Evolutionary conservation across 257 asterid species (phyloP), one percentile per base, ranked within the genome.

Genomic region (Gentiana straminea): DNA sequence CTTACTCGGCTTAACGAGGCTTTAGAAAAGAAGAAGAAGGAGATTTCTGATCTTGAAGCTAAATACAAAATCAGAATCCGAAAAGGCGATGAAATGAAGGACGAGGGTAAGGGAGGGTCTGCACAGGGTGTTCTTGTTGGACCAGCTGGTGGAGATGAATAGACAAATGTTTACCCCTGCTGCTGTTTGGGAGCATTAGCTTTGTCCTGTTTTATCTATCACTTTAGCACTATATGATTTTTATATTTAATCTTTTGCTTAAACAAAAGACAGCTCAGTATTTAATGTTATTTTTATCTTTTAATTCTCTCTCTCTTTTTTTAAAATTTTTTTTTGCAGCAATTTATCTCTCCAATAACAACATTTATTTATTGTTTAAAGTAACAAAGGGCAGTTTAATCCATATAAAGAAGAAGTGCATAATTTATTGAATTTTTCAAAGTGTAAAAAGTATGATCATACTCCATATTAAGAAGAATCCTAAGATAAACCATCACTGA

Each of bases 41-140:
- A 92, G 41, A 64, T 88, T 32, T 62, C 84, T 1, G 97, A 85
- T 8, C 81, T 92, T 35, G 99, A 85, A 84, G 80, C 94, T 57
- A 85, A 83, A 77, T 92, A 88, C 75, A 85, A 92, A 67, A 83
- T 92, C 62, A 72, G 95, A 62, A 83, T 92, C 33, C 73, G 74
- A 48, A 92, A 84, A 69, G 73, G 80, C 0, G 94, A 88, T 39
- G 94, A 86, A 60, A 82, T 84, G 75, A 84, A 77, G 67, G 99
- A 81, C 46, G 97, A 81, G 53, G 35, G 84, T 49, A 92, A 92
- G 75, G 99, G 85, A 80, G 95, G 94, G 41, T 72, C 87, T 50
- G 96, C 96, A 32, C 99, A 92, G 69, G 97, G 99, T 51, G 99
- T 92, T 52, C 94, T 92, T 69, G 95, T 92, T 54, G 97, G 93